These are phyloP conservation scores for Agaricus blazei DNA, from an alignment of 768 basidiomycete species.

Conservation along the genomic window DNA sequence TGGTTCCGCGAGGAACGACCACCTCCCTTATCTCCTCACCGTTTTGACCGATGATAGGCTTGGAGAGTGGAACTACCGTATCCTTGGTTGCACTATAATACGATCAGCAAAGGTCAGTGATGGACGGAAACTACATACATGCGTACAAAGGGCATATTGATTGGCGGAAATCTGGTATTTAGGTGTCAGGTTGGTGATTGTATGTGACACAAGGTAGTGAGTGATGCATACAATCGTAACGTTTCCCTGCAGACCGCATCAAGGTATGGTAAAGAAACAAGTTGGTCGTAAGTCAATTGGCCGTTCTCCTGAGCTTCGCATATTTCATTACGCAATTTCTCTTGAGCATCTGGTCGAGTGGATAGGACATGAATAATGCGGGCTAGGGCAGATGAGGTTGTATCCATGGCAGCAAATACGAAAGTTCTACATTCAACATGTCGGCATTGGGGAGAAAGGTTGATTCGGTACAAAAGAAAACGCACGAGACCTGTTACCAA, in stretches of 20 bases:
- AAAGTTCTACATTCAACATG: slow-evolving; percentile 25
- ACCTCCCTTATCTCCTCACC: slow-evolving; percentile 30
- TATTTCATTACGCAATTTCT: slow-evolving; percentile 30
- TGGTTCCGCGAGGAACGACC: slow-evolving; percentile 32
- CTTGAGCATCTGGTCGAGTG: slow-evolving; percentile 29
- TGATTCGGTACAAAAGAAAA: background rate
- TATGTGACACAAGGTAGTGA: background rate
- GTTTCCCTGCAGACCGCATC: slow-evolving; percentile 38
- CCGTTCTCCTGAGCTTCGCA: slow-evolving; percentile 19
- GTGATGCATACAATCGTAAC: slow-evolving; percentile 26
- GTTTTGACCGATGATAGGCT: slow-evolving; percentile 31
- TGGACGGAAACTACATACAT: background rate
- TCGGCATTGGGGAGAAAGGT: background rate
- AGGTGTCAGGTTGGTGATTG: slow-evolving; percentile 14
- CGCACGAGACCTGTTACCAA: background rate
- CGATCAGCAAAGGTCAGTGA: slow-evolving; percentile 11
- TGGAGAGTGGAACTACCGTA: slow-evolving; percentile 37
- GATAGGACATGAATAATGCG: slow-evolving; percentile 20
- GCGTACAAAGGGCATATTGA: slow-evolving; percentile 16
- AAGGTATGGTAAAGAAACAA: slow-evolving; percentile 31
- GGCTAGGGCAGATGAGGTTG: slow-evolving; percentile 32
- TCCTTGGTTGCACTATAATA: slow-evolving; percentile 13
- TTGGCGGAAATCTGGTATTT: slow-evolving; percentile 16
- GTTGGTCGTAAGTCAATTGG: slow-evolving; percentile 30
- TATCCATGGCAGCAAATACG: slow-evolving; percentile 38